These are phyloP conservation scores for Epichloe glyceriae DNA, from an alignment of 2,329 filamentous ascomycete genomes.

Conservation along the genomic window DNA sequence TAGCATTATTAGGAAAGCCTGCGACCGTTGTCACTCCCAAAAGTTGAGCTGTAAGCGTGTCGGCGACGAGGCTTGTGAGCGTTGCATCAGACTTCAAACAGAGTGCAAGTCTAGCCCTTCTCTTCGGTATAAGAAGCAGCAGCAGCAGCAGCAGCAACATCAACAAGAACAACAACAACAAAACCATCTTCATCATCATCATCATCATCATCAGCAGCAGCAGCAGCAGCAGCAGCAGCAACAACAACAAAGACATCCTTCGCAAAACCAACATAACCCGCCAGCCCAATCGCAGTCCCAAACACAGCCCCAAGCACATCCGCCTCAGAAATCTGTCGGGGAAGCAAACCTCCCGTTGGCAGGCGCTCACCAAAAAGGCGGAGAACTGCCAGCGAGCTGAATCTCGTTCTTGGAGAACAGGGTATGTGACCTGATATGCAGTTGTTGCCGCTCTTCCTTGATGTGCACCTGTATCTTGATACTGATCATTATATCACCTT, in stretches of 20 bases:
- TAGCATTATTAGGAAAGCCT: constrained; percentile 28
- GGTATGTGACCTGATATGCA: constrained; percentile 16
- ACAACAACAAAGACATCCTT: constrained; percentile 7
- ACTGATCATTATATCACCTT: neutral
- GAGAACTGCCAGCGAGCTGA: constrained; percentile 21
- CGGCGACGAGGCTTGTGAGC: constrained; percentile 27
- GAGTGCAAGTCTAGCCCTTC: constrained; percentile 33
- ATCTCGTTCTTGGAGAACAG: constrained; percentile 21
- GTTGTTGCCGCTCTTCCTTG: neutral
- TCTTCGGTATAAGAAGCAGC: constrained; percentile 23
- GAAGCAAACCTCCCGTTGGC: constrained; percentile 7
- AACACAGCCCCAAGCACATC: neutral
- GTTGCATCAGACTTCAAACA: constrained; percentile 27
- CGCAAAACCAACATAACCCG: constrained; percentile 2
- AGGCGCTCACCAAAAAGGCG: constrained; percentile 25
- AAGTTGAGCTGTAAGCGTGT: constrained; percentile 33
- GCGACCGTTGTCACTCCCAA: constrained; percentile 33
- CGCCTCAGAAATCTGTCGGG: constrained; percentile 2
- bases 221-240: constrained; percentile 8
- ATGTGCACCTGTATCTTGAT: neutral
- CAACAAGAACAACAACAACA: constrained; percentile 10
- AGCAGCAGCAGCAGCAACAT: constrained; percentile 14
- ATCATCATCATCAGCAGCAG: constrained; percentile 17
- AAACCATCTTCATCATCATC: constrained; percentile 14
- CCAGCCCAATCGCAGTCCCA: constrained; percentile 4